phyloP scores from a whole-genome alignment of 2,329 filamentous ascomycete species.

The Rutstroemia sp. region DNA sequence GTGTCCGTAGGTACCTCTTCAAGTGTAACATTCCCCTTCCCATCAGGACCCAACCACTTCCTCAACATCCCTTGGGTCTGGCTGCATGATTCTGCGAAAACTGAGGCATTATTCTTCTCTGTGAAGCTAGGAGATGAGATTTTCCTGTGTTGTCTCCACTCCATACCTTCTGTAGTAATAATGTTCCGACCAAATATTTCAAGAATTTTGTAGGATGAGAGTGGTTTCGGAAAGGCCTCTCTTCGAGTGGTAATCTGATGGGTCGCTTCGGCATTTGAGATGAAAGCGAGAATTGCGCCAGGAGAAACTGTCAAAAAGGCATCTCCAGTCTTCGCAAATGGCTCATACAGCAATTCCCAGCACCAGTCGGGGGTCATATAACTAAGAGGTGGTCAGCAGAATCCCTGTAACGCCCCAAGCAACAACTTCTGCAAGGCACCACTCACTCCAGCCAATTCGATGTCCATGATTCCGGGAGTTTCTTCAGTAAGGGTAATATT shows the following conservation, averaged over 20 bases:
- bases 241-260: constrained; percentile 57
- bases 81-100: constrained; percentile 54
- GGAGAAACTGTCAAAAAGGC: constrained; percentile 59
- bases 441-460: constrained; percentile 53
- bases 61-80: constrained; percentile 57
- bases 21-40: constrained; percentile 35
- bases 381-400: constrained; percentile 28
- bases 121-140: constrained; percentile 66
- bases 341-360: constrained; percentile 46
- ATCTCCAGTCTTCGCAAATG: constrained; percentile 54
- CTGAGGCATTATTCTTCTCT: constrained; percentile 64
- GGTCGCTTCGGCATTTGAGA: constrained; percentile 42
- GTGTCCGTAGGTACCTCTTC: constrained; percentile 53
- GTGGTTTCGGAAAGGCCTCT: constrained; percentile 65
- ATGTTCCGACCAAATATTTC: constrained; percentile 66
- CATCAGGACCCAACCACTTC: constrained; percentile 44
- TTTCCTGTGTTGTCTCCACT: constrained; percentile 69
- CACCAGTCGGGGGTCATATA: constrained; percentile 52
- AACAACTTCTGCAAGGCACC: background rate
- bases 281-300: constrained; percentile 43
- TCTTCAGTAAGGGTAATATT: constrained; percentile 48
- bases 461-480: constrained; percentile 47
- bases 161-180: constrained; percentile 58
- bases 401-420: background rate
- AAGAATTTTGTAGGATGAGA: constrained; percentile 49